phyloP scores from a whole-genome alignment of 176 grass and related monocot species.

The Poa pratensis region DNA sequence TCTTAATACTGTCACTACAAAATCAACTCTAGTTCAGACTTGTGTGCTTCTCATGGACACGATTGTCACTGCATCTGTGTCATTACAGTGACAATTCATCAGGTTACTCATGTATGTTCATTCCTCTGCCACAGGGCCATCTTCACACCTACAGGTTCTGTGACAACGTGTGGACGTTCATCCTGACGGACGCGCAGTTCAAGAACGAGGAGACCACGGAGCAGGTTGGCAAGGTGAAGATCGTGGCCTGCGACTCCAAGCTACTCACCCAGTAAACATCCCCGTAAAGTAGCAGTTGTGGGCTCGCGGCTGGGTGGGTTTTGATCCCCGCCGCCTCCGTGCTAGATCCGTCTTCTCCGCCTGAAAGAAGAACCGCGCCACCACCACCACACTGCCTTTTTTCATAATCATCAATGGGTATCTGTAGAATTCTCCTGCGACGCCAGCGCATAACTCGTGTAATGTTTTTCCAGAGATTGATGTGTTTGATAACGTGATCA shows the following conservation, averaged over 20 bases:
- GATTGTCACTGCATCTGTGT: background rate
- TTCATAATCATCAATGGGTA: constrained; percentile 17
- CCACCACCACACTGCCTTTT: background rate
- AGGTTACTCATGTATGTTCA: background rate
- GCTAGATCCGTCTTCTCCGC: background rate
- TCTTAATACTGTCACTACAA: background rate
- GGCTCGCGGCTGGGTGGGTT: background rate
- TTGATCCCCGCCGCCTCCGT: background rate
- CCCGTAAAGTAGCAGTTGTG: background rate
- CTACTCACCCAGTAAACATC: constrained; percentile 62
- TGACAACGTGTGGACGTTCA: constrained; percentile 98
- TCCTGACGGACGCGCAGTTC: constrained; percentile 69
- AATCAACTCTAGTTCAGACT: background rate
- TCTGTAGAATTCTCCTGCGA: constrained; percentile 36
- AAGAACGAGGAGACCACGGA: constrained; percentile 70
- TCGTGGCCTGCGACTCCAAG: constrained; percentile 96
- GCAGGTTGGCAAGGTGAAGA: constrained; percentile 78
- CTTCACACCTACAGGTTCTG: constrained; percentile 98
- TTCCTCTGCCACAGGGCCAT: constrained; percentile 60
- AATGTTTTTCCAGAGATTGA: background rate
- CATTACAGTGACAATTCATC: background rate
- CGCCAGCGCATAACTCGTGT: constrained; percentile 8
- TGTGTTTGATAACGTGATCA: background rate
- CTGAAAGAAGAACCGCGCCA: constrained; percentile 7
- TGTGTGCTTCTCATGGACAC: background rate